A percentile compares a stretch with the other conserved stretches of the same genome.
These are phyloP conservation scores for Arthroderma sp. DNA, from an alignment of 2,329 filamentous ascomycete genomes.

Conservation along the genomic window DNA sequence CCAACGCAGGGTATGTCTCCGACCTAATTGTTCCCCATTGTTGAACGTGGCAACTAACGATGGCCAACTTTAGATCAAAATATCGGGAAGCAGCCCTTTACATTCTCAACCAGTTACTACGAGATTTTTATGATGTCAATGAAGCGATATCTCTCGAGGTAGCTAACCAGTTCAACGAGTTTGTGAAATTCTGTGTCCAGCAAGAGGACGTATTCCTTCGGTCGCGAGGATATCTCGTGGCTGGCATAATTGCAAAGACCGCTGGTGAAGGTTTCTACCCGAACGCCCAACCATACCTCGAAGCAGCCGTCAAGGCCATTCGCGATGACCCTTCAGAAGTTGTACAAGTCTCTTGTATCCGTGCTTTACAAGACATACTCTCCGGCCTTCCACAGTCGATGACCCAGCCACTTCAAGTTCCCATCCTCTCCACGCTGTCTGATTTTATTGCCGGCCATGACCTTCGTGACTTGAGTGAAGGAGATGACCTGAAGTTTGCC, in stretches of 20 bases:
- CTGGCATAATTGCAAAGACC: slow-evolving; percentile 62
- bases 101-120: slow-evolving; percentile 69
- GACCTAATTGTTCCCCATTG: neutral
- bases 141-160: slow-evolving; percentile 57
- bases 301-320: slow-evolving; percentile 59
- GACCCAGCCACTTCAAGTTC: slow-evolving; percentile 45
- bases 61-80: slow-evolving; percentile 40
- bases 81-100: slow-evolving; percentile 70
- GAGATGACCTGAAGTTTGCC: slow-evolving; percentile 83
- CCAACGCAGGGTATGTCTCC: slow-evolving; percentile 22
- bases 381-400: slow-evolving; percentile 38
- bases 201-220: slow-evolving; percentile 62
- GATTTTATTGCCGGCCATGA: slow-evolving; percentile 71
- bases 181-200: slow-evolving; percentile 64
- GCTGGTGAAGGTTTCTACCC: slow-evolving; percentile 42
- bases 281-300: slow-evolving; percentile 29
- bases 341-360: slow-evolving; percentile 83
- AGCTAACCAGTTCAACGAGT: slow-evolving; percentile 61
- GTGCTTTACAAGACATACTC: slow-evolving; percentile 61
- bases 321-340: slow-evolving; percentile 67
- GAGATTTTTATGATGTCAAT: slow-evolving; percentile 67
- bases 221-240: slow-evolving; percentile 75
- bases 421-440: slow-evolving; percentile 48
- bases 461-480: slow-evolving; percentile 68
- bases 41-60: slow-evolving; percentile 5